Evolutionary conservation across 2,329 filamentous ascomycete genomes (phyloP).

Genomic region (Fusarium sp.): DNA sequence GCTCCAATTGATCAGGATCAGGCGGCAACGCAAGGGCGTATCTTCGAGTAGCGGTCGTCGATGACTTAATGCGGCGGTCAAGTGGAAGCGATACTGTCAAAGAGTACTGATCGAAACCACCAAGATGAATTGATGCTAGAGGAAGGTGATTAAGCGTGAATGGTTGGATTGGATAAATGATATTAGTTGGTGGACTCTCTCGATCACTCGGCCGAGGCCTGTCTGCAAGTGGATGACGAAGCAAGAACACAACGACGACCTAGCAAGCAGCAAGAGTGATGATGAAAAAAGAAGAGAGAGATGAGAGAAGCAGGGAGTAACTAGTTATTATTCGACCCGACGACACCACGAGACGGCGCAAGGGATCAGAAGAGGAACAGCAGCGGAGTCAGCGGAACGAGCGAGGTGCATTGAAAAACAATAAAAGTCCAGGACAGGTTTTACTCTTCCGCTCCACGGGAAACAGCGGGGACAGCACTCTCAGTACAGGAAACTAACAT

Average conservation of each 20-base stretch:
- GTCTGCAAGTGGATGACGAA: conserved; percentile 22
- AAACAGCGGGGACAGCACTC: conserved; percentile 36
- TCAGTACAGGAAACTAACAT: no score
- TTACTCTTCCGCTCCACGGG: conserved; percentile 27
- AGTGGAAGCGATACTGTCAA: not conserved
- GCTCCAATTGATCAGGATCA: conserved; percentile 35
- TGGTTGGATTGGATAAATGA: not conserved
- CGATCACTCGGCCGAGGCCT: conserved; percentile 30
- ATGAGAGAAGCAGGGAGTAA: conserved; percentile 7
- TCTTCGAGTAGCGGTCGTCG: conserved; percentile 13
- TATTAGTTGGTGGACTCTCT: conserved; percentile 19
- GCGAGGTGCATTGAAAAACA: conserved; percentile 41
- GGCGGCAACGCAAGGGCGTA: conserved; percentile 36
- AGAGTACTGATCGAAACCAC: not conserved
- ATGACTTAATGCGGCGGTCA: conserved; percentile 2
- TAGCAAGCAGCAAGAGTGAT: conserved; percentile 15
- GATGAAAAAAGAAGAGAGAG: conserved; percentile 11
- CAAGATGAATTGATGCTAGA: conserved; percentile 2
- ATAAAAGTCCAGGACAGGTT: conserved; percentile 38
- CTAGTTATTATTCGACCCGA: conserved; percentile 21
- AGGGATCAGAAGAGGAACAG: not conserved
- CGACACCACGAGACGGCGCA: conserved; percentile 18
- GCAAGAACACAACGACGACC: conserved; percentile 8
- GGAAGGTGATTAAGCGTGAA: not conserved
- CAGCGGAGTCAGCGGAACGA: conserved; percentile 20